A percentile compares a stretch with the other conserved stretches of the same genome.
phyloP scores from a whole-genome alignment of 768 basidiomycete genomes.

The Naganishia randhawae region DNA sequence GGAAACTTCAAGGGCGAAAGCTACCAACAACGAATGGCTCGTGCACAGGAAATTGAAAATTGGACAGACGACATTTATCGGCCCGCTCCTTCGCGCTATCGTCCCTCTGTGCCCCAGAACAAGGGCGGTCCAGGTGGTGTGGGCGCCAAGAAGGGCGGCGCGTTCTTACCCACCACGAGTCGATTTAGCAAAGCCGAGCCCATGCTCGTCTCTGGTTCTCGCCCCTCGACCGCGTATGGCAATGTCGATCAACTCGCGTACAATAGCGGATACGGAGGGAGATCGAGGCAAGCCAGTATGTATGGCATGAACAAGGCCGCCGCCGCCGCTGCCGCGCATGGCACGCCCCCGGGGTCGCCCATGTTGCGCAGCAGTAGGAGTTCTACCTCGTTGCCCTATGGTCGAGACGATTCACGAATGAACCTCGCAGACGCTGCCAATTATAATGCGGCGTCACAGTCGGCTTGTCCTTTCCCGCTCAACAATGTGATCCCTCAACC shows the following conservation, averaged over 20 bases:
- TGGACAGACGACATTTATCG: slow-evolving; percentile 96
- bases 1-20: slow-evolving; percentile 92
- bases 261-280: slow-evolving; percentile 12
- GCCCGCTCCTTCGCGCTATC: slow-evolving; percentile 81
- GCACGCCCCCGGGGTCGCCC: slow-evolving; percentile 69
- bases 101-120: slow-evolving; percentile 75
- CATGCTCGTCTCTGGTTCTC: slow-evolving; percentile 54
- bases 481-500: slow-evolving; percentile 86
- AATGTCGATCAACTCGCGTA: slow-evolving; percentile 34
- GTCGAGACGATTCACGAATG: slow-evolving; percentile 54
- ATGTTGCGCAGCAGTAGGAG: slow-evolving; percentile 71
- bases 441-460: slow-evolving; percentile 42
- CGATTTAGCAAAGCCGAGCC: slow-evolving; percentile 66
- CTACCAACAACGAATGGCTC: slow-evolving; percentile 83
- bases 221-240: slow-evolving; percentile 49
- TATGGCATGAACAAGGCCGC: slow-evolving; percentile 45
- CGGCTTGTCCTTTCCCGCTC: slow-evolving; percentile 86
- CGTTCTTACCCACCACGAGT: slow-evolving; percentile 56
- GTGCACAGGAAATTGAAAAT: slow-evolving; percentile 84
- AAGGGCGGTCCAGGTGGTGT: slow-evolving; percentile 53
- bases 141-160: slow-evolving; percentile 54
- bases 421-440: slow-evolving; percentile 53
- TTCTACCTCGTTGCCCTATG: slow-evolving; percentile 65
- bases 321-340: not conserved
- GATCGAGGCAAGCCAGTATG: slow-evolving; percentile 52